Conservation (phyloP, 169 alveolate species). For the Cryptosporidium muris region DNA sequence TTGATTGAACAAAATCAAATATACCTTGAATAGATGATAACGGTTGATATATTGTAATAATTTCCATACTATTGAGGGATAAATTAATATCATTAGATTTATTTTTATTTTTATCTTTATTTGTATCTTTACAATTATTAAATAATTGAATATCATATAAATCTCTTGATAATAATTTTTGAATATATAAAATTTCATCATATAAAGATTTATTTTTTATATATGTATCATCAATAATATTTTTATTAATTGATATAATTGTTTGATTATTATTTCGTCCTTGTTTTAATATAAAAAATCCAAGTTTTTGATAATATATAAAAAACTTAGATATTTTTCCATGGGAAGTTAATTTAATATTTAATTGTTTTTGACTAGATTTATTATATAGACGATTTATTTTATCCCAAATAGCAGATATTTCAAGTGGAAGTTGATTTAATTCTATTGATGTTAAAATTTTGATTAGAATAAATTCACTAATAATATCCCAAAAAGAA, state of each 20-base stretch:
- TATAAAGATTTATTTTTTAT: neutral
- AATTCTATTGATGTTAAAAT: too few species aligned
- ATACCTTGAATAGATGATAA: conserved; percentile 12
- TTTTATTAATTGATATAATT: neutral
- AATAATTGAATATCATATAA: neutral
- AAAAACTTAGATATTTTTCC: conserved; percentile 36
- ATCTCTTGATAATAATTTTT: neutral
- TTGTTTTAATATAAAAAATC: conserved; percentile 24
- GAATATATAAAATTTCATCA: neutral
- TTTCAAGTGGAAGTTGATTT: conserved; percentile 19
- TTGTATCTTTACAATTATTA: neutral
- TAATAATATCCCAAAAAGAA: too few species aligned
- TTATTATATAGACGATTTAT: conserved; percentile 5
- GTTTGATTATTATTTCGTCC: conserved; percentile 10
- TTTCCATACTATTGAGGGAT: neutral
- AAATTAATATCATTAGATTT: neutral
- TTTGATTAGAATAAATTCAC: too few species aligned
- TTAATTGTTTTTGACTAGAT: conserved; percentile 16
- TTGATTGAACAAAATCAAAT: conserved; percentile 12
- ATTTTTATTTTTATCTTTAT: neutral
- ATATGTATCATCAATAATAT: neutral
- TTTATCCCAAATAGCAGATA: conserved; percentile 60
- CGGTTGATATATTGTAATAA: conserved; percentile 25
- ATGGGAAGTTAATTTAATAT: conserved; percentile 49
- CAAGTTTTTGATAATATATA: conserved; percentile 16